These are phyloP conservation scores for Globisporangium parvum DNA, from an alignment of 352 stramenopile species.

Conservation along the genomic window DNA sequence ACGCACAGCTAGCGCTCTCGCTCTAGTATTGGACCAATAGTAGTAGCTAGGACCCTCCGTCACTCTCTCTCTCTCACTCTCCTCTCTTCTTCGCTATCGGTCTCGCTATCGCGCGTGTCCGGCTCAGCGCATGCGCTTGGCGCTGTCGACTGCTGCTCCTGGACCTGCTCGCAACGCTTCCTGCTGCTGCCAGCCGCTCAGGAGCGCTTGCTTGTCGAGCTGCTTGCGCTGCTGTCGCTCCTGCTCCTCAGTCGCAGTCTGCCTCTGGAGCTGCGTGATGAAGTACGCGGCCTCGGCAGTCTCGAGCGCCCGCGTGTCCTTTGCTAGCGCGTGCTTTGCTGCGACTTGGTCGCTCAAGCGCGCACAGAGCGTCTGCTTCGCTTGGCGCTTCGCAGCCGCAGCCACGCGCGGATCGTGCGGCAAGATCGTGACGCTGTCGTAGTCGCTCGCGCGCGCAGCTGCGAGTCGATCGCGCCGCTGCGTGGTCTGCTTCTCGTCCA, in stretches of 20 bases:
- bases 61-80: conserved; percentile 5
- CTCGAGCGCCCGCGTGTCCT: conserved; percentile 33
- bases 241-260: conserved; percentile 25
- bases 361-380: conserved; percentile 39
- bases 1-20: not conserved
- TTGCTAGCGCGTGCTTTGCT: conserved; percentile 29
- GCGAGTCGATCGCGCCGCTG: conserved; percentile 12
- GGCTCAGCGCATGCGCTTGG: conserved; percentile 7
- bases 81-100: not conserved
- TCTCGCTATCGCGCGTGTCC: not conserved
- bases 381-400: conserved; percentile 18
- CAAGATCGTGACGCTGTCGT: conserved; percentile 31
- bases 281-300: conserved; percentile 56
- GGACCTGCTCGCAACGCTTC: conserved; percentile 15
- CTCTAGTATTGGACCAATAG: conserved; percentile 27
- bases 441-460: conserved; percentile 7
- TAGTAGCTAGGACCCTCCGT: conserved; percentile 26
- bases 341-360: conserved; percentile 42
- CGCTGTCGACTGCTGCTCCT: not conserved
- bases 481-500: conserved; percentile 29
- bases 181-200: conserved; percentile 43
- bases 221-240: conserved; percentile 21
- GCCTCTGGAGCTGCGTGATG: conserved; percentile 34
- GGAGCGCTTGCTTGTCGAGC: conserved; percentile 30
- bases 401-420: conserved; percentile 29